Evolutionary conservation across 306 rosid species (phyloP).

Genomic region (Glycyrrhiza uralensis): DNA sequence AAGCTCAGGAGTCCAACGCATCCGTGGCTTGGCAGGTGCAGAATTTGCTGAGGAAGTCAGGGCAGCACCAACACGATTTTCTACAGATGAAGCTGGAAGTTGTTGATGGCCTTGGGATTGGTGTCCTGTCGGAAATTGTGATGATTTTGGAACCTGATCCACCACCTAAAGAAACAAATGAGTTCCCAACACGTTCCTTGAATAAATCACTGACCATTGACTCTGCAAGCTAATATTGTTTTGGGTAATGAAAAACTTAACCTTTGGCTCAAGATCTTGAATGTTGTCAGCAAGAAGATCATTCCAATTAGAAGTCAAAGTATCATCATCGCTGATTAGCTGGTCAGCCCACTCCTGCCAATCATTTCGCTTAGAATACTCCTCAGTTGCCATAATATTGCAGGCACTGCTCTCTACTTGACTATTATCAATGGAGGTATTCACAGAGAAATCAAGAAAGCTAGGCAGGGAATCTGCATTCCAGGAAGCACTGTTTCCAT

Average conservation of each 20-base stretch:
- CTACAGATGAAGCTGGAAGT: conserved; percentile 54
- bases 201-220: conserved; percentile 28
- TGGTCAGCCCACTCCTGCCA: conserved; percentile 99
- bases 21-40: conserved; percentile 71
- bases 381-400: conserved; percentile 64
- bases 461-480: conserved; percentile 62
- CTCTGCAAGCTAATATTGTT: conserved; percentile 27
- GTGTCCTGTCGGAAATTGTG: conserved; percentile 40
- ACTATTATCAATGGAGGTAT: conserved; percentile 55
- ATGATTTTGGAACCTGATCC: conserved; percentile 54
- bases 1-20: conserved; percentile 99
- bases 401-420: conserved; percentile 67
- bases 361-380: conserved; percentile 60
- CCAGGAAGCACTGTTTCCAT: conserved; percentile 70
- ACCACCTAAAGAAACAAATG: conserved; percentile 58
- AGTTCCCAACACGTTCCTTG: conserved; percentile 30
- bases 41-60: conserved; percentile 62
- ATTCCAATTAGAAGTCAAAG: conserved; percentile 78
- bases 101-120: conserved; percentile 65
- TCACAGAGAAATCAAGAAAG: conserved; percentile 71
- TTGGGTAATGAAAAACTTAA: conserved; percentile 31
- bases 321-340: conserved; percentile 76
- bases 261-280: conserved; percentile 86
- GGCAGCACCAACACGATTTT: conserved; percentile 43
- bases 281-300: conserved; percentile 73